phyloP scores from a whole-genome alignment of 148 eudicot genomes.

The Amaranthus hypochondriacus region DNA sequence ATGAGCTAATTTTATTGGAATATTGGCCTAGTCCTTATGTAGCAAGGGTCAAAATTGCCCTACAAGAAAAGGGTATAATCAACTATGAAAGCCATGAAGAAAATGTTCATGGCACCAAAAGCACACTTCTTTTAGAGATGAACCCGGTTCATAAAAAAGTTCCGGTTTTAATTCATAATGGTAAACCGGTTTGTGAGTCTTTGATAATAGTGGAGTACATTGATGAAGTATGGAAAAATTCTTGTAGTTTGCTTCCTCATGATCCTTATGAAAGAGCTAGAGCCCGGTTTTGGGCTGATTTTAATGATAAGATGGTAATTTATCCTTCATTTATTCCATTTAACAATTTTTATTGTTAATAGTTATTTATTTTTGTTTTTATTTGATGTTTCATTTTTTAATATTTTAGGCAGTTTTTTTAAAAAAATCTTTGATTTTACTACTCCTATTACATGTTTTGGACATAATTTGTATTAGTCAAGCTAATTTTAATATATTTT shows the following conservation, averaged over 20 bases:
- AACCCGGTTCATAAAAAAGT: conserved; percentile 47
- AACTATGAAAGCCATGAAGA: conserved; percentile 25
- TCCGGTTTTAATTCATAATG: conserved; percentile 55
- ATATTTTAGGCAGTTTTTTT: no score
- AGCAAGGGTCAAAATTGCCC: conserved; percentile 34
- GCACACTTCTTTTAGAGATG: conserved; percentile 31
- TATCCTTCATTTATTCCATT: background rate
- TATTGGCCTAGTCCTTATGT: conserved; percentile 24
- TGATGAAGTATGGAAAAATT: conserved; percentile 50
- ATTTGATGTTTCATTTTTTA: no score
- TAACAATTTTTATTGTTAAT: background rate
- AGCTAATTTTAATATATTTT: no score
- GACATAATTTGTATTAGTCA: no score
- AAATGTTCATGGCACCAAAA: conserved; percentile 22
- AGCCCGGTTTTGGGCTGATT: conserved; percentile 63
- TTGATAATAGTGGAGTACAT: conserved; percentile 42
- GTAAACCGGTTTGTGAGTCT: conserved; percentile 58
- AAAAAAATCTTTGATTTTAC: no score
- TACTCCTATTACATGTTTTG: no score
- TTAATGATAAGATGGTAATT: conserved; percentile 44
- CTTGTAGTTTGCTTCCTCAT: conserved; percentile 31
- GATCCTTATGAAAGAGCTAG: conserved; percentile 42
- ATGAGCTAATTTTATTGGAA: conserved; percentile 15
- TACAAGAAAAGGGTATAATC: conserved; percentile 29
- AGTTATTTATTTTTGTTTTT: background rate